These are phyloP conservation scores for Aspergillus aculeatus DNA, from an alignment of 2,329 filamentous ascomycete species.

Conservation along the genomic window DNA sequence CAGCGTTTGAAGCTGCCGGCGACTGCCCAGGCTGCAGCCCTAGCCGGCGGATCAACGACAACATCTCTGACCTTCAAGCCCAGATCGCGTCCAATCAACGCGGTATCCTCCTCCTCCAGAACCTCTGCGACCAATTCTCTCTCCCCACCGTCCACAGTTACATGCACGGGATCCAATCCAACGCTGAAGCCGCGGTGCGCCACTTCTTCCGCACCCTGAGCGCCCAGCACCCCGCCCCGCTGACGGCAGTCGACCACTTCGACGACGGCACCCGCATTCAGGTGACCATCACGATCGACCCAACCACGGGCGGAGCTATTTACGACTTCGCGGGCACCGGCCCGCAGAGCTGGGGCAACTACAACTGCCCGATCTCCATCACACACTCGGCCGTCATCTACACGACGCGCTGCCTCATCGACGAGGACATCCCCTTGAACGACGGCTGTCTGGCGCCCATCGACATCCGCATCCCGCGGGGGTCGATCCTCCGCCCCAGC, in stretches of 20 bases:
- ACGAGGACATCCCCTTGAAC: constrained; percentile 75
- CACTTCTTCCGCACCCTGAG: constrained; percentile 52
- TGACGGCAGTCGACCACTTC: constrained; percentile 70
- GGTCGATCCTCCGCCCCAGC: too few species aligned
- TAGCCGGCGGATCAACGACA: too few species aligned
- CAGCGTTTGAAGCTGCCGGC: too few species aligned
- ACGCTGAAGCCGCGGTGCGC: constrained; percentile 70
- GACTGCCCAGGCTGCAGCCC: too few species aligned
- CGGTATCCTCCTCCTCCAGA: too few species aligned
- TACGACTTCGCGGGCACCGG: constrained; percentile 79
- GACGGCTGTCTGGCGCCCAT: constrained; percentile 77
- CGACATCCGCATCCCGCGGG: constrained; percentile 61
- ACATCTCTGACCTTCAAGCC: too few species aligned
- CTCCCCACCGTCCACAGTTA: too few species aligned
- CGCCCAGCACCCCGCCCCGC: constrained; percentile 61
- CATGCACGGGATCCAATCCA: constrained; percentile 55
- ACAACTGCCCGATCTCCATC: constrained; percentile 74
- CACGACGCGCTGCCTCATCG: constrained; percentile 72
- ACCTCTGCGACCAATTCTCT: too few species aligned
- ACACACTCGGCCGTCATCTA: constrained; percentile 81
- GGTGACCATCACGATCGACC: constrained; percentile 67
- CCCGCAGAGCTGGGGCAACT: constrained; percentile 69
- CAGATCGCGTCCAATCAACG: too few species aligned
- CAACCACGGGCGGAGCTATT: constrained; percentile 64
- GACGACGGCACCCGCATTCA: constrained; percentile 78